phyloP scores from a whole-genome alignment of 805 yeast genomes.

The Candida gorgasii region DNA sequence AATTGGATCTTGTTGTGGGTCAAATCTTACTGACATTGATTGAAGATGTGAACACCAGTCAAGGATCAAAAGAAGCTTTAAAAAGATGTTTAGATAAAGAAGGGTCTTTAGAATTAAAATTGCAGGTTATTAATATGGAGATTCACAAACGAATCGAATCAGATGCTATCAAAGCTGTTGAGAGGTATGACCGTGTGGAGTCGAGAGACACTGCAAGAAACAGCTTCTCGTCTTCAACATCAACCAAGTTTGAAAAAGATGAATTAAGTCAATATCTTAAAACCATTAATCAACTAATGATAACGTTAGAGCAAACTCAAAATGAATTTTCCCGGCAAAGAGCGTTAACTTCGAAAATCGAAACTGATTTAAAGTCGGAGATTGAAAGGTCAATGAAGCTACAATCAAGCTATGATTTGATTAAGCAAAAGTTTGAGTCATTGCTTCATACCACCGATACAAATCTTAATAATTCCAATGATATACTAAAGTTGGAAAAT shows the following conservation, averaged over 20 bases:
- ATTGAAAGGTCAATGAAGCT: slow-evolving; percentile 22
- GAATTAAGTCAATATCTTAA: slow-evolving; percentile 14
- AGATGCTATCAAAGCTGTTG: too few species aligned
- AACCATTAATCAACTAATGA: slow-evolving; percentile 21
- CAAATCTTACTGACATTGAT: slow-evolving; percentile 22
- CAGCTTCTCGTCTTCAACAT: slow-evolving; percentile 6
- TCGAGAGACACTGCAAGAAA: too few species aligned
- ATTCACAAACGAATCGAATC: slow-evolving; percentile 17
- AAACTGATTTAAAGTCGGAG: slow-evolving; percentile 23
- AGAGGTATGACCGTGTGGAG: too few species aligned
- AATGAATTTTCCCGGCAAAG: slow-evolving; percentile 23
- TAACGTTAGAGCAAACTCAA: slow-evolving; percentile 25
- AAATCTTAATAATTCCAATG: slow-evolving; percentile 2
- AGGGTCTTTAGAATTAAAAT: slow-evolving; percentile 23
- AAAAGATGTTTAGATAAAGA: slow-evolving; percentile 16
- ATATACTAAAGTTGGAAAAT: slow-evolving; percentile 20
- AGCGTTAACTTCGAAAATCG: slow-evolving; percentile 20
- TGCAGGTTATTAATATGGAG: slow-evolving; percentile 24
- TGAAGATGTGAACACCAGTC: slow-evolving; percentile 20
- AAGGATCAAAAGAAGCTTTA: slow-evolving; percentile 19
- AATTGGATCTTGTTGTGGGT: slow-evolving; percentile 18
- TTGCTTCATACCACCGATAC: background rate
- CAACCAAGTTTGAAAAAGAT: slow-evolving; percentile 4
- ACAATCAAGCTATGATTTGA: slow-evolving; percentile 18
- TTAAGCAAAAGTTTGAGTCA: slow-evolving; percentile 13